These are phyloP conservation scores for Rhizopus microsporus DNA, from an alignment of 371 early-diverging fungal genomes.

Conservation along the genomic window DNA sequence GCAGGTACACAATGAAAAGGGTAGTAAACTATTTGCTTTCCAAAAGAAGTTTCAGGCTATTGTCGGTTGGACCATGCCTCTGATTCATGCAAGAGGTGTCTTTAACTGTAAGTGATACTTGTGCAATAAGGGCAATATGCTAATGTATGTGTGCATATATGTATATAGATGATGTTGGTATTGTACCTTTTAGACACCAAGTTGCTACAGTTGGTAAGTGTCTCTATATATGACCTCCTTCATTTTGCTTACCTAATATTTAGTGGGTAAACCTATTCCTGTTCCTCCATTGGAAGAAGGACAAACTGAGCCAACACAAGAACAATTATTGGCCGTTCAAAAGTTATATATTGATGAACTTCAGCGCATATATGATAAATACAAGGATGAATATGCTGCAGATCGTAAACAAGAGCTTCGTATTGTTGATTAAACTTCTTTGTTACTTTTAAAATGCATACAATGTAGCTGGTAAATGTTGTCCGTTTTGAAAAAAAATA, in stretches of 20 bases:
- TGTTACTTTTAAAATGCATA: too few species aligned
- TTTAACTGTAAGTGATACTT: conserved; percentile 59
- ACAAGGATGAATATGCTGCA: conserved; percentile 73
- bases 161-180: conserved; percentile 50
- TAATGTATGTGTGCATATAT: too few species aligned
- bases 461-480: too few species aligned
- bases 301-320: conserved; percentile 60
- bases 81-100: conserved; percentile 76
- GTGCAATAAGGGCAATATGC: background rate
- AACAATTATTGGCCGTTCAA: conserved; percentile 67
- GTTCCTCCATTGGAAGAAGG: conserved; percentile 51
- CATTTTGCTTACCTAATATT: background rate
- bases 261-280: conserved; percentile 73
- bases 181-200: conserved; percentile 60
- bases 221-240: background rate
- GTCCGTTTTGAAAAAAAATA: too few species aligned
- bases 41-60: conserved; percentile 64
- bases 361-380: conserved; percentile 58
- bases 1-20: conserved; percentile 56
- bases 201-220: conserved; percentile 54
- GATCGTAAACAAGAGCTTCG: conserved; percentile 61
- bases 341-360: conserved; percentile 65
- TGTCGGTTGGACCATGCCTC: conserved; percentile 70
- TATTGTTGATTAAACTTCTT: conserved; percentile 45
- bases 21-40: conserved; percentile 51